phyloP scores from a whole-genome alignment of 75 land plant species.

The Adiantum capillusveneris region DNA sequence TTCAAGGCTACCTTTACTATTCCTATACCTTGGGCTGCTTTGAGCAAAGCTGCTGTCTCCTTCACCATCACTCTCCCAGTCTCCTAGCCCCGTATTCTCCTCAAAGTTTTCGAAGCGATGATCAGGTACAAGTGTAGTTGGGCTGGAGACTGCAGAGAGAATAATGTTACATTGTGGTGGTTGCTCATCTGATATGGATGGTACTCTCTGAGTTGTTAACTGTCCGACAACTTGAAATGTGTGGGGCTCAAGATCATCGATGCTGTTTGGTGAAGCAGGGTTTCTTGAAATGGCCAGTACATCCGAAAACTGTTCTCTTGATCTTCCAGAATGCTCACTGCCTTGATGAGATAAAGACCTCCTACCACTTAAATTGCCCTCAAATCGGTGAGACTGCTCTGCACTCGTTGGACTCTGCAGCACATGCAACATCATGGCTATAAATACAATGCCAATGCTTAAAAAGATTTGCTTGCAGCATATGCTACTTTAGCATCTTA shows the following conservation, averaged over 20 bases:
- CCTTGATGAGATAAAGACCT: neutral
- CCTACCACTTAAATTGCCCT: neutral
- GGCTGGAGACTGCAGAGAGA: constrained; percentile 3
- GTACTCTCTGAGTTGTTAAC: constrained; percentile 6
- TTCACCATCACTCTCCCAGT: constrained; percentile 33
- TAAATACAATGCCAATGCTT: no score
- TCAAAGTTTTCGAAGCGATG: constrained; percentile 14
- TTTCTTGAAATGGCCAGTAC: constrained; percentile 7
- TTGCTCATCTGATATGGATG: constrained; percentile 2
- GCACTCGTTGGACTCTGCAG: constrained; percentile 2
- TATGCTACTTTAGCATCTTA: no score
- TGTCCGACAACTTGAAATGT: constrained; percentile 8
- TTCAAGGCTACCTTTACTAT: no score
- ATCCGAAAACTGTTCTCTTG: constrained; percentile 1
- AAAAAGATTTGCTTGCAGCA: no score
- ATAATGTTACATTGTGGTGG: neutral
- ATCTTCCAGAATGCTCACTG: neutral
- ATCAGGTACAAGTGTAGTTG: constrained; percentile 1
- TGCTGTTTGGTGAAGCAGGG: neutral
- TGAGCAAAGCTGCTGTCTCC: constrained; percentile 1
- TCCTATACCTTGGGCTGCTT: constrained; percentile 5
- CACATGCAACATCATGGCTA: neutral
- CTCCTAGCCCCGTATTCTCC: constrained; percentile 24
- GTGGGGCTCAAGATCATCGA: constrained; percentile 2
- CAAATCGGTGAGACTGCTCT: neutral